These are phyloP conservation scores for Galerina marginata DNA, from an alignment of 768 basidiomycete genomes.

Conservation along the genomic window DNA sequence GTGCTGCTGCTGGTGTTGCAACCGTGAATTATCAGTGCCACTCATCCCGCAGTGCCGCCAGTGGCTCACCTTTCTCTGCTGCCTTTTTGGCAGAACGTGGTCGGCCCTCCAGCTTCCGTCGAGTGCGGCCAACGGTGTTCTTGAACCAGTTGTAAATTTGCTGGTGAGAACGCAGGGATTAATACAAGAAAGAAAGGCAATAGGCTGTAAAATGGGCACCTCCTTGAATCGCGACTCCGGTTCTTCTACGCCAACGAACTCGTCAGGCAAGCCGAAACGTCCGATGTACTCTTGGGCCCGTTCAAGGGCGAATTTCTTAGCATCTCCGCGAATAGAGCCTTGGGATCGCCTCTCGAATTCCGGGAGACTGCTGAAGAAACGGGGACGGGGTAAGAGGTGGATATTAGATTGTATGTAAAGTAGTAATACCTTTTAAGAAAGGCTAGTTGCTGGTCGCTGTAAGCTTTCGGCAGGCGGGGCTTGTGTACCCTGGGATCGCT, in stretches of 20 bases:
- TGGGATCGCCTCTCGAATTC: slow-evolving; percentile 67
- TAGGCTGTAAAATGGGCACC: slow-evolving; percentile 37
- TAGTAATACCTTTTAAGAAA: slow-evolving; percentile 55
- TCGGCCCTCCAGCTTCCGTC: slow-evolving; percentile 61
- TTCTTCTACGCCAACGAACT: slow-evolving; percentile 60
- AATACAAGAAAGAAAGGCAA: not conserved
- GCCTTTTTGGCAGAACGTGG: slow-evolving; percentile 56
- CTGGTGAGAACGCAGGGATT: slow-evolving; percentile 38
- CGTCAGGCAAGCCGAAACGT: slow-evolving; percentile 61
- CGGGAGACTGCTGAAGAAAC: slow-evolving; percentile 42
- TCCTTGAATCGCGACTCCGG: slow-evolving; percentile 66
- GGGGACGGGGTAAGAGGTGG: slow-evolving; percentile 4
- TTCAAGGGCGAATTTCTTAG: slow-evolving; percentile 71
- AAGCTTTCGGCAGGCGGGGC: slow-evolving; percentile 68
- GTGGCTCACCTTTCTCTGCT: slow-evolving; percentile 51
- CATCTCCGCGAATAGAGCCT: slow-evolving; percentile 67
- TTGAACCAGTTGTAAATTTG: slow-evolving; percentile 81
- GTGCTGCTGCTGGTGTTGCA: slow-evolving; percentile 19
- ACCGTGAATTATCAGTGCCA: slow-evolving; percentile 8
- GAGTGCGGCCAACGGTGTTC: slow-evolving; percentile 67
- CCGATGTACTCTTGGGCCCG: slow-evolving; percentile 65
- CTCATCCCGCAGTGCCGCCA: not conserved
- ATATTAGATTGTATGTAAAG: not conserved
- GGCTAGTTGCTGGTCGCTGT: slow-evolving; percentile 65
- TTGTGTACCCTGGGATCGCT: slow-evolving; percentile 70